Evolutionary conservation across 306 rosid genomes (phyloP), one percentile per base, ranked within the genome.

Genomic region (Sesbania bispinosa): DNA sequence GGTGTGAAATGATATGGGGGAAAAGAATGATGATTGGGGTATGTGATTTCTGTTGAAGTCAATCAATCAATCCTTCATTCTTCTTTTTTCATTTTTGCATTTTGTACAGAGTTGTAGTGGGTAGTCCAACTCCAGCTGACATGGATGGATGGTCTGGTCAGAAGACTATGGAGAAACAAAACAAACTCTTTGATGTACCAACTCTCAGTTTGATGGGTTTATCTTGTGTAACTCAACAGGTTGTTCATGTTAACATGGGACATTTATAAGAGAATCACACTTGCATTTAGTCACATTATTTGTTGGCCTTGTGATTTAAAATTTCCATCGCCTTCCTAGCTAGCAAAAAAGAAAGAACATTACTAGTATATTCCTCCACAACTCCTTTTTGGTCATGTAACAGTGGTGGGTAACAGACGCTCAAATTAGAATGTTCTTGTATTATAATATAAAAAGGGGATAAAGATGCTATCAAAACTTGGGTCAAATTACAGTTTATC

Each of bases 31-130:
- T 72, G 78, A 45, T 69, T 83, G 78, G 64, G 69, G 38, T 52
- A 26, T 73, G 65, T 76, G 87, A 77, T 79, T 73, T 72, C 75
- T 43, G 52, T 75, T 60, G 75, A 78, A 83, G 84, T 67, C 77
- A 43, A 53, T 75, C n/a, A n/a, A n/a, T n/a, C 73, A 77, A 66
- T 78, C 81, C 77, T 81, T 70, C 84, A 79, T 74, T 81, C 61
- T n/a, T n/a, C n/a, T 50, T 47, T 68, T 60, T 79, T 74, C 82
- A 60, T 85, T 76, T 75, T 75, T 83, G n/a, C 73, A 71, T 77
- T 71, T 72, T 89, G 98, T 92, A 89, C 82, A 88, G 77, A 79
- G 82, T 66, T 67, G 48, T 80, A 87, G 81, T 81, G 76, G 77
- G 74, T 82, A 77, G 87, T 80, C n/a, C 81, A 52, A 76, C 82